A percentile compares a stretch with the other conserved stretches of the same genome.
phyloP scores from a whole-genome alignment of 2,329 filamentous ascomycete species.

The Alternaria gaisen region DNA sequence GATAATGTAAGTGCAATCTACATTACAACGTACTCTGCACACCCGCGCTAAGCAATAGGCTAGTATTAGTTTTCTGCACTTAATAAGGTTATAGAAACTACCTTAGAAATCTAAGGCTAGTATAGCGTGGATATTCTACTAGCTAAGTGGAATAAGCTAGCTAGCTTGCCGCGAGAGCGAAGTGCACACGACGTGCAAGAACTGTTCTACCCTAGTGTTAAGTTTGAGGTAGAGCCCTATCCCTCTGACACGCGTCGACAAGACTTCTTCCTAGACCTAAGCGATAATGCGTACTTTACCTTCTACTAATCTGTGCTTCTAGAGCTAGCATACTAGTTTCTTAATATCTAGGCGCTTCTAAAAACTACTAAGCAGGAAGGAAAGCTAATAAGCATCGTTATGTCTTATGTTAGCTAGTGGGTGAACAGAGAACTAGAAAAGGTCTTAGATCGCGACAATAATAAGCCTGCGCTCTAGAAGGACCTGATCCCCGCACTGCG shows the following conservation, averaged over 20 bases:
- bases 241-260: neutral
- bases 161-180: neutral
- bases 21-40: neutral
- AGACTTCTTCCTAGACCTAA: constrained; percentile 8
- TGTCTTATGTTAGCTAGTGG: no score
- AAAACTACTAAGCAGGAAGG: neutral
- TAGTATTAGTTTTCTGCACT: constrained; percentile 16
- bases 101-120: constrained; percentile 4
- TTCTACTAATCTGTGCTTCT: no score
- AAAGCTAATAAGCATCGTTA: no score
- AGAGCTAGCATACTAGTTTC: no score
- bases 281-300: neutral
- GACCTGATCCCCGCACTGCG: neutral
- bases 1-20: constrained; percentile 3
- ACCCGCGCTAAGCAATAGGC: constrained; percentile 4
- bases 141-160: constrained; percentile 15
- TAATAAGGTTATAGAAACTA: constrained; percentile 10
- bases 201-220: constrained; percentile 11
- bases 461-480: neutral
- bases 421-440: no score
- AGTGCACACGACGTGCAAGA: constrained; percentile 4
- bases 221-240: neutral
- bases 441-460: no score
- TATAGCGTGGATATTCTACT: constrained; percentile 9
- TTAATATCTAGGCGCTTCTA: neutral